phyloP scores from a whole-genome alignment of 352 stramenopile genomes.

The Porosira glacialis region DNA sequence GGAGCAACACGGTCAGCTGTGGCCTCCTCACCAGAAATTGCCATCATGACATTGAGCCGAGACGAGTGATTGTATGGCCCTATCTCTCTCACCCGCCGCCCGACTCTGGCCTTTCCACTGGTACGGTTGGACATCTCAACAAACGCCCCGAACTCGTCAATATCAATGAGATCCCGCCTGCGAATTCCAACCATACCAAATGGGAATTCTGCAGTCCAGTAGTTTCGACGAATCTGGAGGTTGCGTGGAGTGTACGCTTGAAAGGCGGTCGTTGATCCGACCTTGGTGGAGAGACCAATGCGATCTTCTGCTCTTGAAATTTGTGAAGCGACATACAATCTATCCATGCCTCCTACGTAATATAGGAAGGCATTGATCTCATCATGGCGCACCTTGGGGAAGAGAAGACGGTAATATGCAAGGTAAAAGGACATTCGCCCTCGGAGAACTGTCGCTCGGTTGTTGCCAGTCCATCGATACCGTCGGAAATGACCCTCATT shows the following conservation, averaged over 20 bases:
- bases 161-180: constrained; percentile 12
- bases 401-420: constrained; percentile 5
- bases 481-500: constrained; percentile 1
- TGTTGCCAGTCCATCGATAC: constrained; percentile 2
- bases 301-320: constrained; percentile 8
- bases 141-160: constrained; percentile 15
- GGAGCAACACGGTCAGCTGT: background rate
- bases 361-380: constrained; percentile 28
- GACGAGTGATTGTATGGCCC: background rate
- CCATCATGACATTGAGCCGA: constrained; percentile 1
- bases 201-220: constrained; percentile 13
- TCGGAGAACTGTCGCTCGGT: constrained; percentile 1
- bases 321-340: constrained; percentile 11
- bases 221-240: background rate
- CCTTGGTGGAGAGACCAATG: constrained; percentile 17
- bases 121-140: background rate
- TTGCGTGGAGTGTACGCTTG: constrained; percentile 10
- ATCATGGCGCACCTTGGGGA: background rate
- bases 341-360: constrained; percentile 1
- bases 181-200: constrained; percentile 13
- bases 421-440: constrained; percentile 1
- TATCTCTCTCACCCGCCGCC: background rate
- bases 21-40: constrained; percentile 3
- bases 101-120: constrained; percentile 10
- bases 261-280: constrained; percentile 10